phyloP scores from a whole-genome alignment of 352 stramenopile species.

The Globisporangium cederbergense region DNA sequence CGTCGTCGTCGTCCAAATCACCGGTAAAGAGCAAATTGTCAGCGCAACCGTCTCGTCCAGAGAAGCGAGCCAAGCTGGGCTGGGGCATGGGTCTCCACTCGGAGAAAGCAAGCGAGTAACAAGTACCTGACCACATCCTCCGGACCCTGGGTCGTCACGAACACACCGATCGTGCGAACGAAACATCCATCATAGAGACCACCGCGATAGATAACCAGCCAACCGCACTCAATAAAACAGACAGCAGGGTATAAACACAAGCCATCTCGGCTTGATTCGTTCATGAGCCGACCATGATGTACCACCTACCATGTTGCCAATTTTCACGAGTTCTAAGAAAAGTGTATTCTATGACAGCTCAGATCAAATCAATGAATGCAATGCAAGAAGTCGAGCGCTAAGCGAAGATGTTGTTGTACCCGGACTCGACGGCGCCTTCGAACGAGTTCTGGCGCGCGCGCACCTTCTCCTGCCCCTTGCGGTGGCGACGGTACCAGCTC shows the following conservation, averaged over 20 bases:
- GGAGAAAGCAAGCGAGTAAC: slow-evolving; percentile 2
- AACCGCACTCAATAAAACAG: neutral
- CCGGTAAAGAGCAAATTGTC: neutral
- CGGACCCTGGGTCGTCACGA: no score
- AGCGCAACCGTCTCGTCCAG: neutral
- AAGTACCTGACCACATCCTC: neutral
- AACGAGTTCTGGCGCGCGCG: slow-evolving; percentile 47
- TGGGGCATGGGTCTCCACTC: slow-evolving; percentile 76
- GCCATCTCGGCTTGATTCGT: neutral
- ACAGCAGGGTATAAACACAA: neutral
- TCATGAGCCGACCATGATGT: no score
- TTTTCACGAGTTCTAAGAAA: neutral
- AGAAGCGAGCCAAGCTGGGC: slow-evolving; percentile 66
- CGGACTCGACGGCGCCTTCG: slow-evolving; percentile 48
- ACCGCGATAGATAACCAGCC: neutral
- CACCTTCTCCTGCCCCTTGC: slow-evolving; percentile 63
- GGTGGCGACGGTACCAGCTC: slow-evolving; percentile 84
- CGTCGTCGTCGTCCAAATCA: slow-evolving; percentile 20
- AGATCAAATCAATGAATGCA: neutral
- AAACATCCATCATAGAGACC: slow-evolving; percentile 8
- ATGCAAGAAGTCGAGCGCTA: slow-evolving; percentile 15
- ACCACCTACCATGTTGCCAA: no score
- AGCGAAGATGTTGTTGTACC: slow-evolving; percentile 47
- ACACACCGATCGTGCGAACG: no score
- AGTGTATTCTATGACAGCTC: no score